Conservation (phyloP, 345 rosid genomes). For the Ceriops tagal region DNA sequence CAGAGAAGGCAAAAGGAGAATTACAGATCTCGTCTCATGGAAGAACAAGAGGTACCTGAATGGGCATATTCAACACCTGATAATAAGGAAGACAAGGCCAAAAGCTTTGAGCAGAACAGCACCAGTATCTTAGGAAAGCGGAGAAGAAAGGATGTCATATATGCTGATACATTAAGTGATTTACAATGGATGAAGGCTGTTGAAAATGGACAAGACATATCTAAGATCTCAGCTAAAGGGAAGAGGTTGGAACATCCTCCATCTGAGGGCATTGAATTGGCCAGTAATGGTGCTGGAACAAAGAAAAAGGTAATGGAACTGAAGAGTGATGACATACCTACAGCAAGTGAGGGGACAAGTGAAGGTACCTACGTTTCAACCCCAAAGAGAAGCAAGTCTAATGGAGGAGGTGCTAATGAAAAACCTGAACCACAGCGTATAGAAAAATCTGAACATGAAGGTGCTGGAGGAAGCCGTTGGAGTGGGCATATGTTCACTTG, state of each 20-base stretch:
- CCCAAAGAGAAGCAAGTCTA: conserved; percentile 34
- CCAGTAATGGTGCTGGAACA: conserved; percentile 34
- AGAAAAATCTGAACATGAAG: conserved; percentile 42
- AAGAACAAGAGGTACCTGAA: conserved; percentile 95
- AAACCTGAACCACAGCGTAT: conserved; percentile 29
- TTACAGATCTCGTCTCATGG: conserved; percentile 84
- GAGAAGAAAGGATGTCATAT: conserved; percentile 70
- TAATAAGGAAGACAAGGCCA: conserved; percentile 52
- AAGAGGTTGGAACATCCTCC: conserved; percentile 45
- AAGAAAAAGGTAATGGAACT: conserved; percentile 27
- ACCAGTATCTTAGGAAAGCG: conserved; percentile 63
- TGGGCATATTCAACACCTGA: conserved; percentile 73
- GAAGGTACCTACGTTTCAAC: conserved; percentile 52
- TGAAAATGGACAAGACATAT: conserved; percentile 80
- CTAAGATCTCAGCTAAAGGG: conserved; percentile 41
- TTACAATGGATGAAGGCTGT: conserved; percentile 90
- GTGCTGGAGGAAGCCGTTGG: conserved; percentile 32
- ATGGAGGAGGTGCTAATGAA: conserved; percentile 21
- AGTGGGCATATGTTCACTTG: conserved; percentile 55
- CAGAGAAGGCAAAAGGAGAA: conserved; percentile 83
- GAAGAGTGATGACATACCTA: conserved; percentile 35
- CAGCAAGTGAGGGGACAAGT: conserved; percentile 66
- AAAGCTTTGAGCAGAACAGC: conserved; percentile 43
- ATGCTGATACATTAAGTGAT: conserved; percentile 81
- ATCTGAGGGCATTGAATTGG: conserved; percentile 33